Percentiles rank a stretch among this genome's conserved stretches.
phyloP scores from a whole-genome alignment of 441 rosid genomes.

The Erodium texanum region DNA sequence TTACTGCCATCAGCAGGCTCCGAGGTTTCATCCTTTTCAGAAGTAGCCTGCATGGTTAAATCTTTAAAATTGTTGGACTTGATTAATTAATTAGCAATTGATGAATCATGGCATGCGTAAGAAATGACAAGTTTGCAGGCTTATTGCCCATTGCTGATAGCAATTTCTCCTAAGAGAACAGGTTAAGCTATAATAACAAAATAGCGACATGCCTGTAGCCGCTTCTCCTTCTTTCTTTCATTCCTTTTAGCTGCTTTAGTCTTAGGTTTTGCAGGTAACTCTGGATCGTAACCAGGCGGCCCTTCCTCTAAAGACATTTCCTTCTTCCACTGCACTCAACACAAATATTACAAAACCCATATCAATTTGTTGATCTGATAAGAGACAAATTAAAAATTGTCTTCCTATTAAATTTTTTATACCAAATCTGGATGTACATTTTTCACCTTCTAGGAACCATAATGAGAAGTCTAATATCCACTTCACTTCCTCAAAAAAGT shows the following conservation, averaged over 20 bases:
- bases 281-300: slow-evolving; percentile 81
- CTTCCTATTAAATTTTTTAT: too few relatives aligned
- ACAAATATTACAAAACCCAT: too few relatives aligned
- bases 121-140: background rate
- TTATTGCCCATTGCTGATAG: too few relatives aligned
- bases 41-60: slow-evolving; percentile 50
- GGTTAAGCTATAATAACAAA: slow-evolving; percentile 10
- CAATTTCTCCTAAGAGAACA: too few relatives aligned
- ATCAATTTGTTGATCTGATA: too few relatives aligned
- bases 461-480: too few relatives aligned
- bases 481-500: too few relatives aligned
- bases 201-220: slow-evolving; percentile 49
- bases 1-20: slow-evolving; percentile 25
- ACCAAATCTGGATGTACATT: too few relatives aligned
- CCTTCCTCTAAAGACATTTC: slow-evolving; percentile 52
- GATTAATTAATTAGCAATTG: slow-evolving; percentile 5
- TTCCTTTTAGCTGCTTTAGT: slow-evolving; percentile 77
- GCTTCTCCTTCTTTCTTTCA: slow-evolving; percentile 90
- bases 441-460: too few relatives aligned
- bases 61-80: slow-evolving; percentile 8
- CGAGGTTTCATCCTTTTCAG: slow-evolving; percentile 50
- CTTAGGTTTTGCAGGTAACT: slow-evolving; percentile 52
- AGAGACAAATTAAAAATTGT: too few relatives aligned
- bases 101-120: background rate
- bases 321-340: slow-evolving; percentile 59